These are phyloP conservation scores for Solanum gandarillasii DNA, from an alignment of 257 asterid genomes.

Conservation along the genomic window DNA sequence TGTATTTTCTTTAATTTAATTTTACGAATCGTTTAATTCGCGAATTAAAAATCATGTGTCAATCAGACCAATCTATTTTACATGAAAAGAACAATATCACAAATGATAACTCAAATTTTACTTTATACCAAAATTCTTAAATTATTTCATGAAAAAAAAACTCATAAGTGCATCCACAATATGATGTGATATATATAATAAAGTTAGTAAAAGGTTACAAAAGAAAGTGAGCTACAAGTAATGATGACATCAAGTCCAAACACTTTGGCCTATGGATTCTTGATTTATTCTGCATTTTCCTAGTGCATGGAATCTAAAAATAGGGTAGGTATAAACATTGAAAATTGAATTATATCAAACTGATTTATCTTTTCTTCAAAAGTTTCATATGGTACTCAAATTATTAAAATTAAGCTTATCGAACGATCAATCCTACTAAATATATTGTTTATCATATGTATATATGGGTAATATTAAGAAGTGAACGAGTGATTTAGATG, in stretches of 20 bases:
- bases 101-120: neutral
- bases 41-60: neutral
- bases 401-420: too few species aligned
- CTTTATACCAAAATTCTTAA: neutral
- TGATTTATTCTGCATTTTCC: neutral
- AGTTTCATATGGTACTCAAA: too few species aligned
- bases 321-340: neutral
- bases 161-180: neutral
- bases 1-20: neutral
- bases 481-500: neutral
- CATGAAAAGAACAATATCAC: neutral
- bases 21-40: too few species aligned
- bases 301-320: neutral
- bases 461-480: too few species aligned
- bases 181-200: neutral
- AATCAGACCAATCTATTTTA: too few species aligned
- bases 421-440: too few species aligned
- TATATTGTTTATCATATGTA: neutral
- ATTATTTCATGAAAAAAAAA: neutral
- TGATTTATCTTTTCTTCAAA: too few species aligned
- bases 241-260: neutral
- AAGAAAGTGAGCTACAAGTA: neutral
- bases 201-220: neutral
- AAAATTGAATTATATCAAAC: too few species aligned
- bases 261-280: neutral